Conservation (phyloP, 164 flowering plant species). For the Warburgia ugandensis region DNA sequence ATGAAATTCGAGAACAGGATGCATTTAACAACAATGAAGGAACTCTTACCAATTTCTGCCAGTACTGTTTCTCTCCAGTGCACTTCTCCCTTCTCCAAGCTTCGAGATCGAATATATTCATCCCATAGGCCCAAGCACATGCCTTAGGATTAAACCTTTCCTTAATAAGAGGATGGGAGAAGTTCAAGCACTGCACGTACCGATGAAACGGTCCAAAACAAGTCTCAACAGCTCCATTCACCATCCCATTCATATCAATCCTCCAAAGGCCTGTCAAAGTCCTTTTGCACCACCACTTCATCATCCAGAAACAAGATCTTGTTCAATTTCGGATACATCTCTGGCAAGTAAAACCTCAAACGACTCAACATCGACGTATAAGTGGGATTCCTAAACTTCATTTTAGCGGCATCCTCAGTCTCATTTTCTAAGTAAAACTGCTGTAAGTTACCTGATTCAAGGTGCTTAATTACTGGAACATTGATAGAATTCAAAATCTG, state of each 20-base stretch:
- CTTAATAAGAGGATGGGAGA: slow-evolving; percentile 67
- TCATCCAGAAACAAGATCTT: slow-evolving; percentile 76
- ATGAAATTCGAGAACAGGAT: neutral
- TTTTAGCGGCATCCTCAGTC: slow-evolving; percentile 35
- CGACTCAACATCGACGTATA: slow-evolving; percentile 63
- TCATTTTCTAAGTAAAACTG: too few species aligned
- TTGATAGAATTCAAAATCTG: slow-evolving; percentile 60
- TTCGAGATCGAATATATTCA: slow-evolving; percentile 88
- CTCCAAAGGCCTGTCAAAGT: slow-evolving; percentile 79
- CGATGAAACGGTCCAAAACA: slow-evolving; percentile 92
- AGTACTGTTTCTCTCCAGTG: slow-evolving; percentile 77
- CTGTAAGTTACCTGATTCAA: slow-evolving; percentile 47
- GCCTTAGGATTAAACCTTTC: slow-evolving; percentile 78
- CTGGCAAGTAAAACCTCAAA: slow-evolving; percentile 81
- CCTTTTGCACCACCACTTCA: slow-evolving; percentile 92
- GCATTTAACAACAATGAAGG: neutral
- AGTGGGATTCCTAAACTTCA: slow-evolving; percentile 54
- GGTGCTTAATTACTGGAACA: slow-evolving; percentile 59
- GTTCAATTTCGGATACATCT: slow-evolving; percentile 77
- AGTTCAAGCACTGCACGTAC: slow-evolving; percentile 68
- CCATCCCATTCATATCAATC: slow-evolving; percentile 85
- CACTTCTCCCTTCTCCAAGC: slow-evolving; percentile 81
- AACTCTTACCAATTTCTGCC: slow-evolving; percentile 73
- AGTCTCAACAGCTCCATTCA: slow-evolving; percentile 89
- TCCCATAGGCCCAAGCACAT: slow-evolving; percentile 96